These are phyloP conservation scores for Stephania japonica DNA, from an alignment of 164 flowering plant species.

Conservation along the genomic window DNA sequence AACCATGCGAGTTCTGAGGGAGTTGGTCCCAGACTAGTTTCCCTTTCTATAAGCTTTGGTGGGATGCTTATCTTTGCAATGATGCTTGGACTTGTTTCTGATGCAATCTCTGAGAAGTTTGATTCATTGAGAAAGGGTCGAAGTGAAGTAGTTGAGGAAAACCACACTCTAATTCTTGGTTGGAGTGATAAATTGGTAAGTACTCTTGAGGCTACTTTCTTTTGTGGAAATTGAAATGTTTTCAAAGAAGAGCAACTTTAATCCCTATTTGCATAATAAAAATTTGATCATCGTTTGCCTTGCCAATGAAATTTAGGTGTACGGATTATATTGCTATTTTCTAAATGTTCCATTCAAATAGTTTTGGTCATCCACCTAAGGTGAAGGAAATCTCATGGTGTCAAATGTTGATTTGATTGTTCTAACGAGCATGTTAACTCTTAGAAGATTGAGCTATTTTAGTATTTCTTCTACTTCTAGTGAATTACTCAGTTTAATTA, in stretches of 20 bases:
- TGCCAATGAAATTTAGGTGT: too few species aligned
- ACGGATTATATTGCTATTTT: too few species aligned
- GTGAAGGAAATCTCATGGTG: too few species aligned
- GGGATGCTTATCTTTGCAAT: slow-evolving; percentile 91
- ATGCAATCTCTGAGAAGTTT: slow-evolving; percentile 80
- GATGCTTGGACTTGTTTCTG: slow-evolving; percentile 93
- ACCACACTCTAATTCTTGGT: slow-evolving; percentile 72
- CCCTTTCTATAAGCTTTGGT: slow-evolving; percentile 75
- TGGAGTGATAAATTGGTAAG: slow-evolving; percentile 67
- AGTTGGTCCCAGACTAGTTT: slow-evolving; percentile 60
- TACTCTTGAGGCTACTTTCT: not conserved
- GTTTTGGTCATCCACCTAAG: too few species aligned
- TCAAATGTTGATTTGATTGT: too few species aligned
- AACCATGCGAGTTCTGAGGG: slow-evolving; percentile 69
- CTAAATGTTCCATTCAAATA: too few species aligned
- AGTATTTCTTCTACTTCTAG: too few species aligned
- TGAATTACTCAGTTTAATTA: too few species aligned
- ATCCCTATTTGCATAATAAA: too few species aligned
- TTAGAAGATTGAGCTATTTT: too few species aligned
- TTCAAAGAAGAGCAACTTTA: not conserved
- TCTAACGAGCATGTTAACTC: too few species aligned
- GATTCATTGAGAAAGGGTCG: slow-evolving; percentile 80
- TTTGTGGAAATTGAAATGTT: not conserved
- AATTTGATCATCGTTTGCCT: too few species aligned
- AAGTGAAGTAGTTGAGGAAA: slow-evolving; percentile 75